Evolutionary conservation across 31 red algal species (phyloP).

Genomic region (Endocladia muricata): DNA sequence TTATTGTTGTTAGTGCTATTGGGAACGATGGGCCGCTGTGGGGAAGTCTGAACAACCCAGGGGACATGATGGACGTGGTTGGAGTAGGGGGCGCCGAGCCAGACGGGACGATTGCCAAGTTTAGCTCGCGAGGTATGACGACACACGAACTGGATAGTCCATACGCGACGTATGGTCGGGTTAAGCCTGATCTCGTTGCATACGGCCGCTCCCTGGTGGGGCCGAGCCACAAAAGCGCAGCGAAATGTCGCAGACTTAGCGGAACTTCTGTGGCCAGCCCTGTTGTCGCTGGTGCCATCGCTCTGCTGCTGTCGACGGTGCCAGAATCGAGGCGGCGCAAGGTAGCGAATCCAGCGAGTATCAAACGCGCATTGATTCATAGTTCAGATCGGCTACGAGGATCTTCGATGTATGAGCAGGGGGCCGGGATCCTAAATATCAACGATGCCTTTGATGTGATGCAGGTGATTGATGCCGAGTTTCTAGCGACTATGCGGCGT

Average conservation of each 20-base stretch:
- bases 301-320: slow-evolving; percentile 51
- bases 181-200: slow-evolving; percentile 84
- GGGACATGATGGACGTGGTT: slow-evolving; percentile 92
- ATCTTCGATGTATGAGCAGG: slow-evolving; percentile 82
- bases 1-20: slow-evolving; percentile 85
- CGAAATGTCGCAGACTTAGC: slow-evolving; percentile 44
- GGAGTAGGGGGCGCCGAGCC: slow-evolving; percentile 89
- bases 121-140: slow-evolving; percentile 95
- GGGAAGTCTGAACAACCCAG: slow-evolving; percentile 90
- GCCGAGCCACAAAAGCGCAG: slow-evolving; percentile 48
- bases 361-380: slow-evolving; percentile 57
- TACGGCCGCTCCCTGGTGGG: slow-evolving; percentile 68
- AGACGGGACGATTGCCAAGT: slow-evolving; percentile 74
- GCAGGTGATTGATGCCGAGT: slow-evolving; percentile 46
- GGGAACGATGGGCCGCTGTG: slow-evolving; percentile 95
- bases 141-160: slow-evolving; percentile 56
- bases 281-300: slow-evolving; percentile 78
- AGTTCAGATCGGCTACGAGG: slow-evolving; percentile 31
- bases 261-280: slow-evolving; percentile 76
- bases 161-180: slow-evolving; percentile 62
- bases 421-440: slow-evolving; percentile 81
- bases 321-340: slow-evolving; percentile 25
- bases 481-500: slow-evolving; percentile 11
- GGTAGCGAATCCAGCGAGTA: slow-evolving; percentile 64
- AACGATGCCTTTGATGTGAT: slow-evolving; percentile 57